A percentile compares a stretch with the other conserved stretches of the same genome.
Evolutionary conservation across 1,284 basidiomycete species (phyloP).

Genomic region (Papiliotrema flavescens): DNA sequence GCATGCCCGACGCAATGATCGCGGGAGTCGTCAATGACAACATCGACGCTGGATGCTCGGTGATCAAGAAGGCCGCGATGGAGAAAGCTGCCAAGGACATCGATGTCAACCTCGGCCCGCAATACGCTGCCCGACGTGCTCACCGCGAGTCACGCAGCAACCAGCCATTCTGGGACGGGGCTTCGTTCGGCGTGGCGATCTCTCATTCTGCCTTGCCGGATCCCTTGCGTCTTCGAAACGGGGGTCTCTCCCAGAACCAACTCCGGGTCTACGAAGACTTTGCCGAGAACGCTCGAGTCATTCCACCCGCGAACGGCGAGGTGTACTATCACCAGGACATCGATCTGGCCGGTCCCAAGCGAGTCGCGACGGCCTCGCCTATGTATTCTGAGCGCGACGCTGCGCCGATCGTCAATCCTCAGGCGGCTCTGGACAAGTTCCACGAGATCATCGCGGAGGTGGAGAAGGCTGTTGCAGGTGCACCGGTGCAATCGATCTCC

Average conservation of each 20-base stretch:
- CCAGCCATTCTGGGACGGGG: conserved; percentile 84
- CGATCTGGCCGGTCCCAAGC: conserved; percentile 21
- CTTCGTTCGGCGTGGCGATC: conserved; percentile 62
- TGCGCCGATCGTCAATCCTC: conserved; percentile 27
- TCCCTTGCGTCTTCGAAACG: conserved; percentile 77
- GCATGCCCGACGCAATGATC: conserved; percentile 57
- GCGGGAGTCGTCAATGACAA: conserved; percentile 86
- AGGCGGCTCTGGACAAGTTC: conserved; percentile 45
- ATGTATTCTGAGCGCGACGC: conserved; percentile 24
- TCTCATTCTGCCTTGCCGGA: conserved; percentile 83
- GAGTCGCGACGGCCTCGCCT: conserved; percentile 25
- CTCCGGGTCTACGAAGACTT: conserved; percentile 95
- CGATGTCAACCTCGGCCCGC: conserved; percentile 78
- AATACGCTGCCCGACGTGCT: conserved; percentile 79
- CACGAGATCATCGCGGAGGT: conserved; percentile 70
- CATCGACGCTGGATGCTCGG: conserved; percentile 86
- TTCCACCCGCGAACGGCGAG: conserved; percentile 23
- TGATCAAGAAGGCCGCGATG: conserved; percentile 97
- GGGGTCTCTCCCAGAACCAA: conserved; percentile 78
- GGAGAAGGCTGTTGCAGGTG: conserved; percentile 69
- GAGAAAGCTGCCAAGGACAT: conserved; percentile 93
- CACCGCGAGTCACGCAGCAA: conserved; percentile 63
- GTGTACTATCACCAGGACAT: conserved; percentile 14
- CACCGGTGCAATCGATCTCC: conserved; percentile 61
- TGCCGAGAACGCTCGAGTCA: conserved; percentile 53